A percentile compares a stretch with the other conserved stretches of the same genome.
These are phyloP conservation scores for Monosporascus sp. DNA, from an alignment of 2,329 filamentous ascomycete species.

Conservation along the genomic window DNA sequence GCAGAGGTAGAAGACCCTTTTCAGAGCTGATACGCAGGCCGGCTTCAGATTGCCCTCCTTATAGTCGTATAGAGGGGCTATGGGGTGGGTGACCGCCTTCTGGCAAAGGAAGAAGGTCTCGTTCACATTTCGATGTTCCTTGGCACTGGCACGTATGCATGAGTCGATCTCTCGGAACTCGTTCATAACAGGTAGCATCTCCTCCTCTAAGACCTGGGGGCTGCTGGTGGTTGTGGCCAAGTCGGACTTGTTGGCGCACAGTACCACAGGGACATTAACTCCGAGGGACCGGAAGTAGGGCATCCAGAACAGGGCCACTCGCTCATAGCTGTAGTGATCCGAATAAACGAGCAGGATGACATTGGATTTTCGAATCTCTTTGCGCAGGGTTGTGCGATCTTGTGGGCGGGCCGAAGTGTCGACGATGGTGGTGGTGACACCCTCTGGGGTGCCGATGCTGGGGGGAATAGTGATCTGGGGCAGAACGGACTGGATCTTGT, in stretches of 20 bases:
- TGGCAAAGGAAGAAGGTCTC: constrained; percentile 97
- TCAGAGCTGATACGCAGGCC: constrained; percentile 77
- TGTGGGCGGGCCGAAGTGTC: constrained; percentile 94
- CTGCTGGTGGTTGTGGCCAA: constrained; percentile 68
- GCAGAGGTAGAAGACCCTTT: constrained; percentile 89
- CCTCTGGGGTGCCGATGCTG: constrained; percentile 87
- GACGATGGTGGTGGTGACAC: constrained; percentile 95
- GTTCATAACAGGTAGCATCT: constrained; percentile 97
- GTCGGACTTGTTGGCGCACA: constrained; percentile 98
- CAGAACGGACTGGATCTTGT: constrained; percentile 90
- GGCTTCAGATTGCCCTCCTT: constrained; percentile 89
- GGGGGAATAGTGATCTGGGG: constrained; percentile 94
- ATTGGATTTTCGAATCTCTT: constrained; percentile 94
- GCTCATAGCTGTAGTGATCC: constrained; percentile 98
- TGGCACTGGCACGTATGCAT: constrained; percentile 89
- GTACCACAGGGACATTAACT: constrained; percentile 95
- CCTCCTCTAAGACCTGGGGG: constrained; percentile 84
- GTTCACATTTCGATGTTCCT: constrained; percentile 89
- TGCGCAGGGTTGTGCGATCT: constrained; percentile 81
- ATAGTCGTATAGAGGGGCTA: constrained; percentile 92
- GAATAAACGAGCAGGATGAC: constrained; percentile 96
- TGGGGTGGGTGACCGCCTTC: constrained; percentile 94
- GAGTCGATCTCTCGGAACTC: constrained; percentile 99
- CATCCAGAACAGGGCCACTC: constrained; percentile 97
- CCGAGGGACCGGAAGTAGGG: constrained; percentile 95